These are phyloP conservation scores for Alternaria angustiovoidea DNA, from an alignment of 2,329 filamentous ascomycete species.

Conservation along the genomic window DNA sequence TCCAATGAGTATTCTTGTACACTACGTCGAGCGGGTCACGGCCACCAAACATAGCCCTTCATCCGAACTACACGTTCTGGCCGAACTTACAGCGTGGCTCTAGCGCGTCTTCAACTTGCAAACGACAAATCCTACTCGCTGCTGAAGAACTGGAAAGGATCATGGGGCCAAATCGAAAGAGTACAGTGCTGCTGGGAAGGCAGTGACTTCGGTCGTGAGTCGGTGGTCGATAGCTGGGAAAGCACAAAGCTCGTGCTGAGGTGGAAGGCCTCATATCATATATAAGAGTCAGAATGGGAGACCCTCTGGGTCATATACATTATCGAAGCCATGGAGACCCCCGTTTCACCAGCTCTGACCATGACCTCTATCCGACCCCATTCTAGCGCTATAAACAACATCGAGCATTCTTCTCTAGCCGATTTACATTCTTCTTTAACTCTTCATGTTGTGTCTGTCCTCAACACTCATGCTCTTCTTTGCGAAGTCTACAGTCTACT, in stretches of 20 bases:
- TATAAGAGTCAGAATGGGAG: conserved; percentile 14
- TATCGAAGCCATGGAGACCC: conserved; percentile 7
- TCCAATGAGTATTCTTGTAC: conserved; percentile 14
- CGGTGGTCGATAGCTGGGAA: conserved; percentile 9
- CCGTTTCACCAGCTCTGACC: neutral
- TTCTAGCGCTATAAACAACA: neutral
- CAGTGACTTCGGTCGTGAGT: conserved; percentile 11
- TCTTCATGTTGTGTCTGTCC: neutral
- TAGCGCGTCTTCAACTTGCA: conserved; percentile 9
- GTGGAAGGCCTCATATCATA: conserved; percentile 17
- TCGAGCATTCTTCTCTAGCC: conserved; percentile 4
- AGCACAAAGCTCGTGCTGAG: conserved; percentile 14
- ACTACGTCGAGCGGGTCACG: conserved; percentile 4
- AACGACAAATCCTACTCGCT: conserved; percentile 18
- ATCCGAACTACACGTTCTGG: conserved; percentile 18
- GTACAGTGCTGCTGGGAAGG: conserved; percentile 15
- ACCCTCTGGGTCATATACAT: neutral
- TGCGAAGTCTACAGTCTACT: neutral
- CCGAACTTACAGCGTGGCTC: conserved; percentile 16
- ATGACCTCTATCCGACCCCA: neutral
- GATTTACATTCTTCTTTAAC: neutral
- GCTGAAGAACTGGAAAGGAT: conserved; percentile 10
- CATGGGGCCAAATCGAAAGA: conserved; percentile 20
- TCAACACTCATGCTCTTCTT: conserved; percentile 1
- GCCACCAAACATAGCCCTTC: conserved; percentile 23